Evolutionary conservation across 495 filamentous ascomycete species (phyloP), one percentile per base, ranked within the genome.

Genomic region (Penicillium riverlandense): DNA sequence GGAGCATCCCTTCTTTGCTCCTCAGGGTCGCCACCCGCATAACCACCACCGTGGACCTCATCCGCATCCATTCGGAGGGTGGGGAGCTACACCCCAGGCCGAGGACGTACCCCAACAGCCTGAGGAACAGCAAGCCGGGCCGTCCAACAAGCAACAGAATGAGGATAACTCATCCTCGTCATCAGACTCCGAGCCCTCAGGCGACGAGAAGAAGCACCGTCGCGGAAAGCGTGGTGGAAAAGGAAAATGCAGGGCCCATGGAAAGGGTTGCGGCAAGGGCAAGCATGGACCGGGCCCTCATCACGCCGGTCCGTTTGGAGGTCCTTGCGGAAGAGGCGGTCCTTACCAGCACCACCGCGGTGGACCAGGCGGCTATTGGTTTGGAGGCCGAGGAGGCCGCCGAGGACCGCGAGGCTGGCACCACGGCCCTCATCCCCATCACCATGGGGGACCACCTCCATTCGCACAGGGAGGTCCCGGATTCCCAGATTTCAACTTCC

Each of bases 1-100:
- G 40, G 47, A 67, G 27, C 64, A 68, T 48, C 63, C 67, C 30
- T 64, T 67, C 60, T 65, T 65, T 41, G 52, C 58, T 28, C 58
- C 58, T 49, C 50, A 40, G 31, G 48, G 52, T 29, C 52, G 45
- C 49, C 45, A 38, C 13, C 41, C 39, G 43, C 48, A 14, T 28
- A 38, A 16, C 29, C 41, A 35, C 9, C 43, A 52, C 30, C 45
- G 40, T 32, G 45, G 37, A 2, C 46, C 41, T 12, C 54, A 31
- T 31, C 46, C 27, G 35, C 40, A 34, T 35, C 38, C 40, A 6
- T 48, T 49, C 39, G 45, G 48, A 48, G 52, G 38, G 35, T 51
- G 44, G 48, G 48, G 15, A 14, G 13, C 29, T 31, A 22, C 22
- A 22, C 45, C 36, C 8, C 39, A 35, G 11, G 40, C n/a, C 5